Evolutionary conservation across 495 filamentous ascomycete species (phyloP).

Genomic region (Aspergillus cristatus): DNA sequence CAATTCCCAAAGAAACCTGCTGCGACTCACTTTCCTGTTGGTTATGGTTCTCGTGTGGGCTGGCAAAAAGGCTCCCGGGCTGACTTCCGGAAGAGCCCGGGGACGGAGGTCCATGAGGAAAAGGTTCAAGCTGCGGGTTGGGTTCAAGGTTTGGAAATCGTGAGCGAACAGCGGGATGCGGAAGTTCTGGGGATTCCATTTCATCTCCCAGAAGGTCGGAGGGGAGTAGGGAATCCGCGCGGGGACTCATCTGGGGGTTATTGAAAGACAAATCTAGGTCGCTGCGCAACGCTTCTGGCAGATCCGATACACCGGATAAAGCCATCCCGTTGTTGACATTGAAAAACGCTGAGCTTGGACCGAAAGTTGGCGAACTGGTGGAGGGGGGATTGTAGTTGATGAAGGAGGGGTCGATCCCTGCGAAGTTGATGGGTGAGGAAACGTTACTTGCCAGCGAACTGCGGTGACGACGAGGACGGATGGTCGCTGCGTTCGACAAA

Average conservation of each 20-base stretch:
- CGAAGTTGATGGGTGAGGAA: slow-evolving; percentile 36
- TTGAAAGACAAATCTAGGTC: slow-evolving; percentile 42
- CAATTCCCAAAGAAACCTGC: slow-evolving; percentile 24
- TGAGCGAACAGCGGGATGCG: slow-evolving; percentile 26
- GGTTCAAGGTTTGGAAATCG: slow-evolving; percentile 31
- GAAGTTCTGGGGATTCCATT: slow-evolving; percentile 51
- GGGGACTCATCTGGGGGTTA: slow-evolving; percentile 70
- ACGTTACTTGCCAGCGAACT: slow-evolving; percentile 41
- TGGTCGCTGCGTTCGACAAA: slow-evolving; percentile 28
- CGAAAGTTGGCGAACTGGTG: slow-evolving; percentile 42
- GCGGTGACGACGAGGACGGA: slow-evolving; percentile 40
- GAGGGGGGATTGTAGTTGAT: slow-evolving; percentile 36
- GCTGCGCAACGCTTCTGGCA: slow-evolving; percentile 28
- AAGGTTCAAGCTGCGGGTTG: slow-evolving; percentile 23
- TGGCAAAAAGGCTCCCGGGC: slow-evolving; percentile 56
- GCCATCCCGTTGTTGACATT: slow-evolving; percentile 52
- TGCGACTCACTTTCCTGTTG: slow-evolving; percentile 32
- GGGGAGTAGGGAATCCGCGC: slow-evolving; percentile 66
- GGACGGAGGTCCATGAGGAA: slow-evolving; percentile 53
- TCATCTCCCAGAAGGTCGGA: slow-evolving; percentile 74
- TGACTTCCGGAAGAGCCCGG: slow-evolving; percentile 58
- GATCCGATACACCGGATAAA: slow-evolving; percentile 29
- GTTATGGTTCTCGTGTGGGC: slow-evolving; percentile 56
- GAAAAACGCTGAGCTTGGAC: slow-evolving; percentile 42
- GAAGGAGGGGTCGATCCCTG: slow-evolving; percentile 29